A percentile compares a stretch with the other conserved stretches of the same genome.
Evolutionary conservation across 1,284 basidiomycete species (phyloP).

Genomic region (Pseudozyma pruni): DNA sequence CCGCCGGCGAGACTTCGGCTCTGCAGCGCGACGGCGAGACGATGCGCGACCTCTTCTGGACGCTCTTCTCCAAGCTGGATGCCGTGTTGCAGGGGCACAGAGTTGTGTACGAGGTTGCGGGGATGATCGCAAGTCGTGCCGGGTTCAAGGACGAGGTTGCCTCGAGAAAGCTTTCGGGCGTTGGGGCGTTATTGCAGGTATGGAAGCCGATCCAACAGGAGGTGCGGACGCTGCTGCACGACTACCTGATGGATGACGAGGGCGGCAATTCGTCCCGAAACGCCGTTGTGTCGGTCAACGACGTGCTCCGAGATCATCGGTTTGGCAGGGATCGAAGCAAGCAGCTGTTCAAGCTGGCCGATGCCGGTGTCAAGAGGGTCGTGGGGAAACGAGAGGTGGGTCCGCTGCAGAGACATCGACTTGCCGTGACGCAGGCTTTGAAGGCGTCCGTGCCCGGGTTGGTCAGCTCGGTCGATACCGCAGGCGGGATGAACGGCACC

Average conservation of each 20-base stretch:
- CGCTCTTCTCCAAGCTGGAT: conserved; percentile 93
- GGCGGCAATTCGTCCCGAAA: conserved; percentile 81
- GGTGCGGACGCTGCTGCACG: conserved; percentile 80
- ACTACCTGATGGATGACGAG: conserved; percentile 90
- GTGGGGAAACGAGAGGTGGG: conserved; percentile 71
- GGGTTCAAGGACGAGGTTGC: conserved; percentile 52
- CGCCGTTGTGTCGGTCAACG: conserved; percentile 91
- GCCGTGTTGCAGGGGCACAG: conserved; percentile 93
- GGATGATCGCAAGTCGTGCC: conserved; percentile 47
- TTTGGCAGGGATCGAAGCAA: conserved; percentile 57
- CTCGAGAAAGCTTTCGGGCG: conserved; percentile 36
- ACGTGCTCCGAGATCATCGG: conserved; percentile 74
- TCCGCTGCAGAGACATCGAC: conserved; percentile 80
- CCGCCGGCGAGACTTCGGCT: conserved; percentile 53
- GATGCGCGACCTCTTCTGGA: conserved; percentile 91
- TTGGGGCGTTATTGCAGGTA: conserved; percentile 77
- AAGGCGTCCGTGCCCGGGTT: conserved; percentile 93
- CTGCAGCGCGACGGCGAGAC: conserved; percentile 63
- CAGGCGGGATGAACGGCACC: neutral
- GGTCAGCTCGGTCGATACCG: conserved; percentile 70
- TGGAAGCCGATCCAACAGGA: conserved; percentile 92
- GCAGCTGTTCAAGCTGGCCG: conserved; percentile 84
- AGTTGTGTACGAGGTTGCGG: conserved; percentile 84
- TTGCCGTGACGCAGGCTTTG: conserved; percentile 83
- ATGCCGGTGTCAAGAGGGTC: conserved; percentile 67